Conservation (phyloP, 2,329 filamentous ascomycete species). For the Neofusicoccum ribis region DNA sequence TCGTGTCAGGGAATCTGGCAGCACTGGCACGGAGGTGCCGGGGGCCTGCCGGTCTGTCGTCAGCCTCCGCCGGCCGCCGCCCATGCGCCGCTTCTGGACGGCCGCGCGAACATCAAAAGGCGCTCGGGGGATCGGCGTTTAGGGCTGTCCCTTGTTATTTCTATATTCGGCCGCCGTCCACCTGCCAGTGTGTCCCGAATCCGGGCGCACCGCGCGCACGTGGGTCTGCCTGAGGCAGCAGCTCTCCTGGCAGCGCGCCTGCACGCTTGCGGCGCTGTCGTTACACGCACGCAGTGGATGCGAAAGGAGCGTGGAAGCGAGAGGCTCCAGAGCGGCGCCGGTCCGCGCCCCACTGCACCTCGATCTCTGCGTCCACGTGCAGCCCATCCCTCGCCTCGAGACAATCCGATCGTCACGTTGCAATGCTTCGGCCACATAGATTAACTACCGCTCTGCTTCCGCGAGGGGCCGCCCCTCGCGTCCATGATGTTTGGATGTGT, state of each 20-base stretch:
- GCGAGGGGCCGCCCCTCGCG: neutral
- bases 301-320: neutral
- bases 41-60: conserved; percentile 9
- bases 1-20: conserved; percentile 10
- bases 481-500: neutral
- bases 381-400: neutral
- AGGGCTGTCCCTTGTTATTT: conserved; percentile 15
- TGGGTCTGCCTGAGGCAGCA: neutral
- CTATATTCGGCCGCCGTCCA: neutral
- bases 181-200: neutral
- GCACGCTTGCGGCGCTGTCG: neutral
- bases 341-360: neutral
- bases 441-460: neutral
- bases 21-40: neutral
- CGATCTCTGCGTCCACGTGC: neutral
- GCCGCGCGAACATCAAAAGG: neutral
- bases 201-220: neutral
- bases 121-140: conserved; percentile 15
- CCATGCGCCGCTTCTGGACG: conserved; percentile 6
- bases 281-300: neutral
- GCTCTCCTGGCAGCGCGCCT: no score
- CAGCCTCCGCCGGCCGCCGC: neutral
- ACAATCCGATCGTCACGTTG: neutral
- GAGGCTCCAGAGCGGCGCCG: neutral
- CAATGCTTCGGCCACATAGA: neutral